Percentiles rank a stretch among this genome's conserved stretches.
Conservation (phyloP, 2,329 filamentous ascomycete species). For the Colletotrichum filicis region DNA sequence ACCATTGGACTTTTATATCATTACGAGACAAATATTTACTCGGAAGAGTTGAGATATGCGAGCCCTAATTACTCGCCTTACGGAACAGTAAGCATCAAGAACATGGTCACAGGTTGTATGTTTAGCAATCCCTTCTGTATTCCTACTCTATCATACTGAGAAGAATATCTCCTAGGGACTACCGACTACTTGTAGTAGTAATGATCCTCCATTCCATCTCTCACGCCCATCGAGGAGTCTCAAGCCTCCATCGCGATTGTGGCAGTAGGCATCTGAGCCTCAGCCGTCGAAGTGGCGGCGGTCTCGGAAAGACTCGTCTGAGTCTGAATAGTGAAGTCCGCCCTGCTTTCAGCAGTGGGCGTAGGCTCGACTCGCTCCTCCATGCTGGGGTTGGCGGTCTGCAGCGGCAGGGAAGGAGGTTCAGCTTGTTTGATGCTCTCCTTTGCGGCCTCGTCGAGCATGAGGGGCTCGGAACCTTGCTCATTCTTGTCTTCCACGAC, state of each 20-base stretch:
- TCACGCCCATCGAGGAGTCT: too few species aligned
- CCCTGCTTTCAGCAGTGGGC: background rate
- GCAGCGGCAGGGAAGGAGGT: background rate
- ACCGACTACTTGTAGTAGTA: background rate
- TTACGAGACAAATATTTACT: too few species aligned
- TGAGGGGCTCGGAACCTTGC: background rate
- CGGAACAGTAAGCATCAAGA: background rate
- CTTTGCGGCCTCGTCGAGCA: background rate
- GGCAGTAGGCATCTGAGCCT: too few species aligned
- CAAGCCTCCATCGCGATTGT: too few species aligned
- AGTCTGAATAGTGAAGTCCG: background rate
- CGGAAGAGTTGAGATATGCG: too few species aligned
- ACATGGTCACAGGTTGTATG: background rate
- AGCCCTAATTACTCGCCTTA: too few species aligned
- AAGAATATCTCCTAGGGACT: background rate
- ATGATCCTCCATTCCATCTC: background rate
- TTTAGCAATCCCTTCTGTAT: background rate
- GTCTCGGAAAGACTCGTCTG: background rate
- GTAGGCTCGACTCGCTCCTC: background rate
- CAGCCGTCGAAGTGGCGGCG: too few species aligned
- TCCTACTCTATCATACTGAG: background rate
- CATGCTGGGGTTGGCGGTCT: background rate
- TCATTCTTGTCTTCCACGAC: background rate
- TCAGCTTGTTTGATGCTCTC: background rate
- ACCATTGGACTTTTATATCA: too few species aligned